Evolutionary conservation across 441 rosid genomes (phyloP).

Genomic region (Populus hybrid): DNA sequence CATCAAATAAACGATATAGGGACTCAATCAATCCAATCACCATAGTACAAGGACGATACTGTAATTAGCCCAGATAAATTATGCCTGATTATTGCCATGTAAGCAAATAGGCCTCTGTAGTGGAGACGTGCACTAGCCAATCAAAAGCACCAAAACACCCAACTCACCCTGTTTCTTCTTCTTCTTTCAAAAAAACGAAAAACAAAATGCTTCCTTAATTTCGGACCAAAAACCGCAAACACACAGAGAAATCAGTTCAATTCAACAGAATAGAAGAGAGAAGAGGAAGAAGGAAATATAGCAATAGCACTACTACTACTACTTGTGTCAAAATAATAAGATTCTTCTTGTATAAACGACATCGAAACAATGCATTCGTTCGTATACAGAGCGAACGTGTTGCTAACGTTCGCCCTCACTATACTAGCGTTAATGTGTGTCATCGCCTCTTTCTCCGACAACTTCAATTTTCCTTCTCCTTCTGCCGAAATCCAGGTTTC

Average conservation of each 20-base stretch:
- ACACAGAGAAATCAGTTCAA: not conserved
- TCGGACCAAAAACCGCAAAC: not conserved
- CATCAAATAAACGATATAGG: too few species aligned
- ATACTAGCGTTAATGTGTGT: slow-evolving; percentile 82
- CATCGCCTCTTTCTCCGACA: slow-evolving; percentile 77
- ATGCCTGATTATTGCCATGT: not conserved
- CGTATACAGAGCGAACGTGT: slow-evolving; percentile 81
- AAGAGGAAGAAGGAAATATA: not conserved
- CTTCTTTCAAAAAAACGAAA: too few species aligned
- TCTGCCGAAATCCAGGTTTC: slow-evolving; percentile 80
- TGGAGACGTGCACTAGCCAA: not conserved
- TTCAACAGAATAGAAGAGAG: not conserved
- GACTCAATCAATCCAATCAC: not conserved
- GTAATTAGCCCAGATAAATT: not conserved
- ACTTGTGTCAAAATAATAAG: not conserved
- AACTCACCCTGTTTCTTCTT: not conserved
- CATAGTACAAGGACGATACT: not conserved
- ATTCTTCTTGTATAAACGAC: not conserved
- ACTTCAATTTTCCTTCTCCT: slow-evolving; percentile 68
- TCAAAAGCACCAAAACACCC: not conserved
- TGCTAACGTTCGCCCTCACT: slow-evolving; percentile 75
- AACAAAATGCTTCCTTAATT: not conserved
- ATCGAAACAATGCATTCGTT: slow-evolving; percentile 71
- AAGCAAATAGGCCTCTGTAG: too few species aligned
- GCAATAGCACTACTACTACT: not conserved